A percentile compares a stretch with the other conserved stretches of the same genome.
phyloP scores from a whole-genome alignment of 208 protist species.

The Trypanosoma conorhini region DNA sequence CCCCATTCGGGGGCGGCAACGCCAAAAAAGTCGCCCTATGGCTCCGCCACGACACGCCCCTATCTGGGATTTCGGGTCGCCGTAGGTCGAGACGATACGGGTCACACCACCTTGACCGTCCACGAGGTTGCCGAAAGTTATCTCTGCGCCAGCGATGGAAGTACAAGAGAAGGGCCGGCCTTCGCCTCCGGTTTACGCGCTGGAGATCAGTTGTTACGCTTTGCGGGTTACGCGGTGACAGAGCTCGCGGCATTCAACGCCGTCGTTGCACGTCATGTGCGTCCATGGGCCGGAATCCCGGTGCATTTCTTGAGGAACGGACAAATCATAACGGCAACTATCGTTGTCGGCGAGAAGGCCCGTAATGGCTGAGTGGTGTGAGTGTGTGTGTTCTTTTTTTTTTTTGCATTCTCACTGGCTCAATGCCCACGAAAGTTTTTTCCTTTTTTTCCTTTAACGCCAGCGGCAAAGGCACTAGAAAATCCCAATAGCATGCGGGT shows the following conservation, averaged over 20 bases:
- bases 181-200: conserved; percentile 54
- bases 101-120: conserved; percentile 41
- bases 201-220: conserved; percentile 75
- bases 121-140: conserved; percentile 58
- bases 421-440: conserved; percentile 9
- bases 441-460: conserved; percentile 8
- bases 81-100: conserved; percentile 29
- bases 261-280: conserved; percentile 72
- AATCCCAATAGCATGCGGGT: not conserved
- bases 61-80: conserved; percentile 79
- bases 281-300: conserved; percentile 44
- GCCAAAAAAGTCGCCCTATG: conserved; percentile 5
- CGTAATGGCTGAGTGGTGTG: not conserved
- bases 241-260: conserved; percentile 86
- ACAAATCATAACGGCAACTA: conserved; percentile 16
- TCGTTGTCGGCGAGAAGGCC: conserved; percentile 32
- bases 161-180: conserved; percentile 46
- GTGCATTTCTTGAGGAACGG: conserved; percentile 56
- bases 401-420: conserved; percentile 21
- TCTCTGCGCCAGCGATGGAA: conserved; percentile 36
- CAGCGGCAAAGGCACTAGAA: not conserved
- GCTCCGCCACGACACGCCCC: conserved; percentile 31
- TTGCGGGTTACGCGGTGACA: conserved; percentile 83
- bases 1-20: not conserved
- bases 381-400: conserved; percentile 25